Evolutionary conservation across 495 filamentous ascomycete species (phyloP).

Genomic region (Penicillium cosmopolitanum): DNA sequence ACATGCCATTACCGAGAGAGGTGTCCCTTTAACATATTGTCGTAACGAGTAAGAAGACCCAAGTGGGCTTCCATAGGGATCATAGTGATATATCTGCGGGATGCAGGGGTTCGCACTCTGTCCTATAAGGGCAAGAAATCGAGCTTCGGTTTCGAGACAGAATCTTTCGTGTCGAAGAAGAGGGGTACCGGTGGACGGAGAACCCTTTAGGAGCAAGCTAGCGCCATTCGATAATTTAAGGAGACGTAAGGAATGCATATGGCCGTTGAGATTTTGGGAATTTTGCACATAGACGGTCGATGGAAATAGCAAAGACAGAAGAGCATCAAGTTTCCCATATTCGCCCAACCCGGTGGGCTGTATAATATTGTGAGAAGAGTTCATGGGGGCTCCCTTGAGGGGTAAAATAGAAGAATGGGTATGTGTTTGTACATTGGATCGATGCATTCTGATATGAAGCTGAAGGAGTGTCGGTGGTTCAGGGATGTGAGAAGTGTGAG

Average conservation of each 20-base stretch:
- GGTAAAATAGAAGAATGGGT: slow-evolving; percentile 13
- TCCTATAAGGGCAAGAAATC: slow-evolving; percentile 51
- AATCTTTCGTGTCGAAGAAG: slow-evolving; percentile 62
- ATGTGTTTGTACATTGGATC: slow-evolving; percentile 15
- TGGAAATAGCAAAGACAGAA: slow-evolving; percentile 45
- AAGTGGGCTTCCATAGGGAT: slow-evolving; percentile 40
- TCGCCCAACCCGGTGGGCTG: slow-evolving; percentile 24
- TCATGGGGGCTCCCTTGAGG: slow-evolving; percentile 12
- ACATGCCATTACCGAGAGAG: slow-evolving; percentile 43
- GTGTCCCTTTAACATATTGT: slow-evolving; percentile 51
- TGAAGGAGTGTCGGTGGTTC: not conserved
- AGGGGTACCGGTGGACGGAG: slow-evolving; percentile 52
- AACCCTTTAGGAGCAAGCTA: slow-evolving; percentile 56
- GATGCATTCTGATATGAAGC: slow-evolving; percentile 19
- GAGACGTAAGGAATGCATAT: slow-evolving; percentile 56
- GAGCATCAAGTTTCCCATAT: slow-evolving; percentile 39
- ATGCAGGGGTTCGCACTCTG: slow-evolving; percentile 49
- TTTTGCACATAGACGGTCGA: slow-evolving; percentile 44
- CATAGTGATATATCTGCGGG: slow-evolving; percentile 56
- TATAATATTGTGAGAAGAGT: slow-evolving; percentile 19
- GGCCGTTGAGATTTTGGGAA: slow-evolving; percentile 48
- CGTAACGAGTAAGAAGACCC: slow-evolving; percentile 53
- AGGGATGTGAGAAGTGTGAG: not conserved
- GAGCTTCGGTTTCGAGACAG: slow-evolving; percentile 60
- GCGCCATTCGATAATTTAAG: slow-evolving; percentile 58